Base-by-base conservation (phyloP, 192 early-diverging fungal species). In the Paraglomus brasilianum region DNA sequence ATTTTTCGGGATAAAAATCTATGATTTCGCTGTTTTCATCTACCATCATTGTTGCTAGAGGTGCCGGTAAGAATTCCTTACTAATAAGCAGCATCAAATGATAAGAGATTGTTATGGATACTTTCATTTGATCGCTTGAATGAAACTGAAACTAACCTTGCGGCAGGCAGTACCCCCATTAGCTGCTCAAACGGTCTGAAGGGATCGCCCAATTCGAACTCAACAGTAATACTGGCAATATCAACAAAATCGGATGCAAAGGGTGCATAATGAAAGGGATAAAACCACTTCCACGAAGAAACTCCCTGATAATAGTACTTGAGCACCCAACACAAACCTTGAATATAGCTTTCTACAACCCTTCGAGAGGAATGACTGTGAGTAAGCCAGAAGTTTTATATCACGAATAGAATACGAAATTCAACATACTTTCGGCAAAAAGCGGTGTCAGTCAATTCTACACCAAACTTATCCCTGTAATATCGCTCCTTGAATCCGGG, bases 271-370 rank as follows among this genome's bases (percentile, higher is more conserved):
- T 97, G 92, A 77, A 92, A 98, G 6, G 96, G 96, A 68, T 92
- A 99, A 82, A 92, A 99, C 96, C 96, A 99, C 42, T 82, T 87
- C 97, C 97, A 99, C 15, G 96, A 97, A 22, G 83, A 88, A 65
- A 93, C 93, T 4, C 95, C 95, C 66, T 89, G 85, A 78, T 93
- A 96, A 76, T 99, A 99, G 76, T 99, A 99, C 60, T 87, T 79
- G 49, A 96, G 86, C 41, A 98, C 94, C 97, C 97, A 98, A 75
- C 93, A 95, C 30, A 98, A 78, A 17, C 97, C 96, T 74, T 97
- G 94, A 52, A 96, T 85, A 73, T 99, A 99, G 77, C 82, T 81
- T 70, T 88, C 81, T 39, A 87, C 86, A 70, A 88, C 80, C n/a
- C 78, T 81, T 70, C 11, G 4, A 42, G 21, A 45, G 47, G 8